Conservation (phyloP, 768 basidiomycete genomes). For the Neoboletus subvelutipes region DNA sequence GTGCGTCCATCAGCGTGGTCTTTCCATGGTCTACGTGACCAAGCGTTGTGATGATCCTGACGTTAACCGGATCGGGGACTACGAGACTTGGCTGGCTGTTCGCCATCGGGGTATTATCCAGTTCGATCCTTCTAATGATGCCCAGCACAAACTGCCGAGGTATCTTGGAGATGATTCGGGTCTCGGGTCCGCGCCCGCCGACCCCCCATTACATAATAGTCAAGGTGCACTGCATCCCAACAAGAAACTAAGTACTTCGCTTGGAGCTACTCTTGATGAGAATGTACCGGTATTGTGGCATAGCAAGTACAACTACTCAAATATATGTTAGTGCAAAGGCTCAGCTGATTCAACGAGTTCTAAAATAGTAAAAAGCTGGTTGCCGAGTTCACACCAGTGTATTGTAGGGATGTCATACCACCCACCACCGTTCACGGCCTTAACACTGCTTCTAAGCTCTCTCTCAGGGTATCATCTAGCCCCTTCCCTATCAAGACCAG, state of each 20-base stretch:
- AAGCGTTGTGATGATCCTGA: conserved; percentile 81
- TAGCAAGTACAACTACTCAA: neutral
- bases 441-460: conserved; percentile 45
- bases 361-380: neutral
- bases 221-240: too few relatives aligned
- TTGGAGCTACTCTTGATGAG: neutral
- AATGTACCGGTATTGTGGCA: neutral
- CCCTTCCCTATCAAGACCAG: conserved; percentile 88
- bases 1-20: conserved; percentile 90
- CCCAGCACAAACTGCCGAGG: neutral
- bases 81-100: conserved; percentile 17
- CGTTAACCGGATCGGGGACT: conserved; percentile 40
- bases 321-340: neutral
- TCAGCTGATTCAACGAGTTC: neutral
- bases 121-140: neutral
- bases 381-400: neutral
- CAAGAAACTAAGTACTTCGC: too few relatives aligned
- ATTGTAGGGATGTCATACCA: neutral
- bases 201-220: conserved; percentile 5
- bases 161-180: conserved; percentile 1
- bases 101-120: conserved; percentile 20
- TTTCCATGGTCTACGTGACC: conserved; percentile 97
- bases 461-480: conserved; percentile 53
- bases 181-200: neutral
- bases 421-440: neutral